A percentile compares a stretch with the other conserved stretches of the same genome.
These are phyloP conservation scores for Hibiscus mutabilis DNA, from an alignment of 345 rosid genomes.

Conservation along the genomic window DNA sequence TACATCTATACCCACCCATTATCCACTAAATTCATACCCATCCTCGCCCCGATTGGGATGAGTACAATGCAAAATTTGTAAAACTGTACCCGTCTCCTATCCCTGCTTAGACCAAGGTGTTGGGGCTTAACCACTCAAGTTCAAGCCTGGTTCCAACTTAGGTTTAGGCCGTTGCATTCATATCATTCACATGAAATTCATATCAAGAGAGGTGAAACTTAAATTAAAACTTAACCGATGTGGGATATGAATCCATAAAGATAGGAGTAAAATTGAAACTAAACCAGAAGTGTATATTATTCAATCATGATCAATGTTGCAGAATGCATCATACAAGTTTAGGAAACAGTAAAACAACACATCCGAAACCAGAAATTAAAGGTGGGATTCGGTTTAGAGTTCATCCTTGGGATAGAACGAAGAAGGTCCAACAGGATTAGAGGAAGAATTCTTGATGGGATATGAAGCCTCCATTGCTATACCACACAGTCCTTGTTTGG, in stretches of 20 bases:
- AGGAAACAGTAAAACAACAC: neutral
- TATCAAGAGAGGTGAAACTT: neutral
- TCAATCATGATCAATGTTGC: neutral
- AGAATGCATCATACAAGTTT: neutral
- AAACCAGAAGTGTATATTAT: neutral
- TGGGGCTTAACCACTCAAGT: too few relatives aligned
- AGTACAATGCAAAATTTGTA: too few relatives aligned
- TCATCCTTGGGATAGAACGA: constrained; percentile 43
- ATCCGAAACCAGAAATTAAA: neutral
- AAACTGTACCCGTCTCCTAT: too few relatives aligned
- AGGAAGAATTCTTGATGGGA: constrained; percentile 48
- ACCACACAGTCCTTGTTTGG: constrained; percentile 52
- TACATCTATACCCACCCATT: too few relatives aligned
- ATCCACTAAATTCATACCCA: too few relatives aligned
- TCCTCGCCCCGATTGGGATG: too few relatives aligned
- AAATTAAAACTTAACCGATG: neutral
- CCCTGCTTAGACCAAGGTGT: too few relatives aligned
- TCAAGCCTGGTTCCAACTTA: too few relatives aligned
- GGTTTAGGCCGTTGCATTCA: too few relatives aligned
- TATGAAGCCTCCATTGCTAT: constrained; percentile 78
- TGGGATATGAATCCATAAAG: neutral
- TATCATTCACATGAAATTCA: too few relatives aligned
- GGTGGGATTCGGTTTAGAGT: constrained; percentile 28
- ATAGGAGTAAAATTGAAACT: neutral
- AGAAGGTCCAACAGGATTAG: constrained; percentile 29